Evolutionary conservation across 192 early-diverging fungal genomes (phyloP).

Genomic region (Linnemannia elongata): DNA sequence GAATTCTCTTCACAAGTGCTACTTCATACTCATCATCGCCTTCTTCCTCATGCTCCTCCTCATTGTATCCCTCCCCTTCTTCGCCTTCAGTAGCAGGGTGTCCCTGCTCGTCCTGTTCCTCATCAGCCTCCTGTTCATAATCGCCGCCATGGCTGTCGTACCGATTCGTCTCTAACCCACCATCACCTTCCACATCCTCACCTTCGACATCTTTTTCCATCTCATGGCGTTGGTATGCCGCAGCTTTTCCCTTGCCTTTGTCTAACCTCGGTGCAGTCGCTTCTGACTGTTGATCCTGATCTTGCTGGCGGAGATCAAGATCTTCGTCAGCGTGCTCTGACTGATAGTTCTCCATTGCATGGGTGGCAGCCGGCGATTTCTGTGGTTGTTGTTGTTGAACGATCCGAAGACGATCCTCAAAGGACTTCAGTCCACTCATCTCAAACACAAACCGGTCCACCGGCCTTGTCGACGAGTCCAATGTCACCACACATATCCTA

Average conservation of each 20-base stretch:
- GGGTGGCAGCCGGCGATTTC: neutral
- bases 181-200: neutral
- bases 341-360: neutral
- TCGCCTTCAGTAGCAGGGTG: neutral
- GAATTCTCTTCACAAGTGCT: neutral
- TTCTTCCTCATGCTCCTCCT: neutral
- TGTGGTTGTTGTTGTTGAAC: no score
- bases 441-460: constrained; percentile 51
- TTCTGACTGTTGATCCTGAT: neutral
- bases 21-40: neutral
- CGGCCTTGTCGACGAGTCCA: constrained; percentile 18
- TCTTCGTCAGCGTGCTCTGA: neutral
- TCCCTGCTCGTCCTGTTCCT: neutral
- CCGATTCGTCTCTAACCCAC: neutral
- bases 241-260: constrained; percentile 29
- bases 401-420: constrained; percentile 11
- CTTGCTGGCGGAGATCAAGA: neutral
- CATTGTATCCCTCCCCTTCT: neutral
- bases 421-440: constrained; percentile 26
- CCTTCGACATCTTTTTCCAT: neutral
- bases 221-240: constrained; percentile 3
- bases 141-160: neutral
- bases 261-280: neutral
- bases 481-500: constrained; percentile 40
- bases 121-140: neutral